Percentiles rank a stretch among this genome's conserved stretches.
Conservation (phyloP, 495 filamentous ascomycete genomes). For the Neurospora africana region DNA sequence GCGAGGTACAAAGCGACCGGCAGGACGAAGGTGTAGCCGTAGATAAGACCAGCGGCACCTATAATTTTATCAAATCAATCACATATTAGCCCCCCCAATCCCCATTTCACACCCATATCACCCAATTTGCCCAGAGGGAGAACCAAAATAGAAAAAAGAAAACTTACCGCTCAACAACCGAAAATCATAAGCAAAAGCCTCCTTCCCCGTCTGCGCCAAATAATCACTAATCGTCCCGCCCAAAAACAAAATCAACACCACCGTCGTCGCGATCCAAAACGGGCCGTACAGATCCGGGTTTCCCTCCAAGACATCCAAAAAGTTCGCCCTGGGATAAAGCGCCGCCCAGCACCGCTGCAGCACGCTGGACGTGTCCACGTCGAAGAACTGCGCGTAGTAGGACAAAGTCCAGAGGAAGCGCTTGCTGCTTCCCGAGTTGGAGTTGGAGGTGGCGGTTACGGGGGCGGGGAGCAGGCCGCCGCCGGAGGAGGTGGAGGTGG, state of each 20-base stretch:
- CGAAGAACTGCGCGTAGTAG: slow-evolving; percentile 97
- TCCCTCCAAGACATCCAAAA: slow-evolving; percentile 92
- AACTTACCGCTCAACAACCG: slow-evolving; percentile 56
- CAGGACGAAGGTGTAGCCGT: slow-evolving; percentile 82
- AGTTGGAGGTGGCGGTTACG: slow-evolving; percentile 29
- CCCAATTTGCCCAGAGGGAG: neutral
- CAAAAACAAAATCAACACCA: slow-evolving; percentile 88
- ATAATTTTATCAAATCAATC: neutral
- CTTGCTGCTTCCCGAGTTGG: slow-evolving; percentile 49
- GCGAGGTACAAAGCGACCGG: slow-evolving; percentile 79
- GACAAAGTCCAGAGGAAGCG: slow-evolving; percentile 82
- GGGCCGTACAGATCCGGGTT: slow-evolving; percentile 93
- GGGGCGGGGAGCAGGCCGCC: slow-evolving; percentile 53
- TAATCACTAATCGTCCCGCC: slow-evolving; percentile 92
- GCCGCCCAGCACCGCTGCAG: slow-evolving; percentile 72
- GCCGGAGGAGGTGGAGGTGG: slow-evolving; percentile 30
- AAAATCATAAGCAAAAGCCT: slow-evolving; percentile 70
- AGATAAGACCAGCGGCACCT: slow-evolving; percentile 81
- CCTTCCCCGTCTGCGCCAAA: slow-evolving; percentile 40
- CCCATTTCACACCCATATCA: neutral
- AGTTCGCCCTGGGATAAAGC: slow-evolving; percentile 81
- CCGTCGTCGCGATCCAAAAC: slow-evolving; percentile 97
- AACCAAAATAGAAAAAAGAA: neutral
- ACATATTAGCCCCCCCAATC: slow-evolving; percentile 14
- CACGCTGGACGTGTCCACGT: slow-evolving; percentile 87